Percentiles rank a stretch among this genome's conserved stretches.
Conservation (phyloP, 108 stramenopile genomes). For the Cyclotella baltica region DNA sequence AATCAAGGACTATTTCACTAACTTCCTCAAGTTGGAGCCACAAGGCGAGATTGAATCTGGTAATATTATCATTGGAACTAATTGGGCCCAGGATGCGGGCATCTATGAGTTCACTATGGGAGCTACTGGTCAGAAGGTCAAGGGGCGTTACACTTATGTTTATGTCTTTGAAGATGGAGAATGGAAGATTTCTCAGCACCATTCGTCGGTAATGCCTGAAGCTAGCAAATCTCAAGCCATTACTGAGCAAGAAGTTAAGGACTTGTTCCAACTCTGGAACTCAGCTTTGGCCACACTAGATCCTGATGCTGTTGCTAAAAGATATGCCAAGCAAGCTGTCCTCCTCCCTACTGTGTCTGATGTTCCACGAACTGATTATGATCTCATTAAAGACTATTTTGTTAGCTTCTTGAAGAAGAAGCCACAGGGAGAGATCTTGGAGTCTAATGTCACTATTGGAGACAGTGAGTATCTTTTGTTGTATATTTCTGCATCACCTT, state of each 20-base stretch:
- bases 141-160: constrained; percentile 5
- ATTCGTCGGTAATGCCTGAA: constrained; percentile 76
- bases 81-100: constrained; percentile 12
- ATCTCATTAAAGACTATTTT: constrained; percentile 9
- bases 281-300: background rate
- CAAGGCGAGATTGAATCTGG: constrained; percentile 44
- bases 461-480: constrained; percentile 7
- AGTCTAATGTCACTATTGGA: constrained; percentile 12
- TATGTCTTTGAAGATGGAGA: constrained; percentile 63
- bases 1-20: constrained; percentile 34
- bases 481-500: background rate
- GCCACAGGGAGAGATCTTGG: constrained; percentile 11
- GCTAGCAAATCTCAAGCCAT: constrained; percentile 42
- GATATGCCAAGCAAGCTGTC: constrained; percentile 7
- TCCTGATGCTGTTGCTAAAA: background rate
- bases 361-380: constrained; percentile 4
- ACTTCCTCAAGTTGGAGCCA: constrained; percentile 35
- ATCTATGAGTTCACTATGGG: constrained; percentile 15
- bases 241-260: constrained; percentile 50
- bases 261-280: constrained; percentile 60
- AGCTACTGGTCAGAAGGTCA: constrained; percentile 4
- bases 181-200: constrained; percentile 82
- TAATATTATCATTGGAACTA: constrained; percentile 43
- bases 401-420: constrained; percentile 12
- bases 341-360: background rate